Evolutionary conservation across 2,329 filamentous ascomycete species (phyloP).

Genomic region (Ramichloridium luteum): DNA sequence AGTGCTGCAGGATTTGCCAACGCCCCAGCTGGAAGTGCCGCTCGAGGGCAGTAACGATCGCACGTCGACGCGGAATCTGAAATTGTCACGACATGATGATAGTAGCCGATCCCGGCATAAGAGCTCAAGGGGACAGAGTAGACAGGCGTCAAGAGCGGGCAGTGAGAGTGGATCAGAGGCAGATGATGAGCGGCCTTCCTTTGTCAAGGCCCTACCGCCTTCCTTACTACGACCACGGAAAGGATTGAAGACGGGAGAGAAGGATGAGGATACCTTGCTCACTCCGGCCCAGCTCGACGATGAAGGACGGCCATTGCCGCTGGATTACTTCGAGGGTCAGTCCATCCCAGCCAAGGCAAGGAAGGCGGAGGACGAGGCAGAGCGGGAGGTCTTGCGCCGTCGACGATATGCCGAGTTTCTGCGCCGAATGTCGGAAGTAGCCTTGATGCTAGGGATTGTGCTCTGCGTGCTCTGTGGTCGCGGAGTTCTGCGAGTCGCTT

Average conservation of each 20-base stretch:
- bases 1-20: slow-evolving; percentile 8
- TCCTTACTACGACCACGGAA: slow-evolving; percentile 63
- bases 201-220: slow-evolving; percentile 73
- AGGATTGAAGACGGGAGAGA: slow-evolving; percentile 50
- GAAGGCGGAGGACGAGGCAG: slow-evolving; percentile 26
- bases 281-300: slow-evolving; percentile 38
- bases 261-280: slow-evolving; percentile 31
- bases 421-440: slow-evolving; percentile 47
- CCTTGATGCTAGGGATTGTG: slow-evolving; percentile 41
- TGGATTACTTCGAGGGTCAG: slow-evolving; percentile 27
- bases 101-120: not conserved
- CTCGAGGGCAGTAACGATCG: too few species aligned
- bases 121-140: slow-evolving; percentile 11
- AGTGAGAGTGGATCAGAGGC: slow-evolving; percentile 93
- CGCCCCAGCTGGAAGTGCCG: too few species aligned
- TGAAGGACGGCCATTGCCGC: slow-evolving; percentile 29
- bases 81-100: slow-evolving; percentile 8
- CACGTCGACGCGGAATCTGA: slow-evolving; percentile 8
- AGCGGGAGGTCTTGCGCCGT: slow-evolving; percentile 54
- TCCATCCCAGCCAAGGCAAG: slow-evolving; percentile 18
- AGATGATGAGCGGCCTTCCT: slow-evolving; percentile 68
- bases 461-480: slow-evolving; percentile 31
- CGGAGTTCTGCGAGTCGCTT: slow-evolving; percentile 18
- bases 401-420: slow-evolving; percentile 83
- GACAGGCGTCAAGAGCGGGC: slow-evolving; percentile 40